Base-by-base conservation (phyloP, 305 asterid genomes). In the Rubia peregrina region DNA sequence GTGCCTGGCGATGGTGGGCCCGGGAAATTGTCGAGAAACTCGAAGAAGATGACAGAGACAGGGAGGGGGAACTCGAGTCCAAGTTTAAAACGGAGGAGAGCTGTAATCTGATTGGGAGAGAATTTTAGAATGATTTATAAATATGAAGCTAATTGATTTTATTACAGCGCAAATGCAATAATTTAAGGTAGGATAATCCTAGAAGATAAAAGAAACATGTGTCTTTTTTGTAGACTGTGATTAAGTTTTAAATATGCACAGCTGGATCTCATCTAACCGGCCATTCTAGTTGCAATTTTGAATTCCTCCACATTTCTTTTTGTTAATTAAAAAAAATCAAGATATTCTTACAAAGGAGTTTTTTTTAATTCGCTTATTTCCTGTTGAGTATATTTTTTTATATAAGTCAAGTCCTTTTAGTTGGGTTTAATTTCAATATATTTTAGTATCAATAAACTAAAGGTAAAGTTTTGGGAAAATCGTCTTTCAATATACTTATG, bases 1-100 rank as follows among this genome's bases (percentile, higher is more conserved):
- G 59, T 51, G 17, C 59, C 59, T 51, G 59, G 59, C 59, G 59
- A 51, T 51, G 59, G 59, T n/a, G 59, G 59, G 59, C 59, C 59
- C 59, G 10, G 59, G n/a, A 17, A 51, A 16, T 51, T 5, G 22
- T 51, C 22, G 59, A 51, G 22, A 51, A 51, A 16, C 59, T 13
- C 10, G 59, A 51, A 21, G 59, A 21, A 51, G 59, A 51, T 17
- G 59, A 51, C 59, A 51, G 13, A 51, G 24, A 51, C 59, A n/a
- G 59, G 59, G 59, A 51, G 59, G 24, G 59, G 57, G 24, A 51
- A 51, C n/a, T 51, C 59, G 59, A 6, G 22, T 51, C 14, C 24
- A 51, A 51, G 59, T 51, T 51, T 7, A 51, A 51, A 17, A 8
- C 21, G n/a, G 57, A 51, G 9, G 24, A 48, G 11, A 51, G 24